Evolutionary conservation across 2,329 filamentous ascomycete species (phyloP).

Genomic region (Trichoderma pleuroti): DNA sequence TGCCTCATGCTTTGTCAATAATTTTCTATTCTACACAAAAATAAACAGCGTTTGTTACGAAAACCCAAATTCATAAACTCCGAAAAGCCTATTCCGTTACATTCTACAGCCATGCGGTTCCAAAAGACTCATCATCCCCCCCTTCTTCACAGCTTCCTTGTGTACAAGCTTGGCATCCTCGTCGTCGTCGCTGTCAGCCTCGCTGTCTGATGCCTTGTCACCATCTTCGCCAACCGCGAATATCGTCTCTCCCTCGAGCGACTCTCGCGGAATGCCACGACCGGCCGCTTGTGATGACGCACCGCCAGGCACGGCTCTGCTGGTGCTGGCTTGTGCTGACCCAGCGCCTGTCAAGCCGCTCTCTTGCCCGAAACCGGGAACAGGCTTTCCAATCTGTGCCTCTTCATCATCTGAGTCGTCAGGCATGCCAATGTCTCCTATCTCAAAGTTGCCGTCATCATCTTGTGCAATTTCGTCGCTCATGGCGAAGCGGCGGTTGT

Average conservation of each 20-base stretch:
- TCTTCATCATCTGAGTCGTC: constrained; percentile 60
- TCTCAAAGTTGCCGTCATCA: constrained; percentile 91
- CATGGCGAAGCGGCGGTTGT: constrained; percentile 97
- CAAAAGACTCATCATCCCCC: neutral
- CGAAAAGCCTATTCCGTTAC: constrained; percentile 1
- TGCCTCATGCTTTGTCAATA: neutral
- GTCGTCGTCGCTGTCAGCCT: constrained; percentile 47
- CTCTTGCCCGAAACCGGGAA: constrained; percentile 24
- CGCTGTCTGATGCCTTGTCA: constrained; percentile 71
- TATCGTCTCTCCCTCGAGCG: constrained; percentile 83
- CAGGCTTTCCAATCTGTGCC: constrained; percentile 43
- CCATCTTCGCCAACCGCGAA: constrained; percentile 87
- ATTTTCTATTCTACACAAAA: constrained; percentile 7
- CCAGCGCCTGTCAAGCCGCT: constrained; percentile 27
- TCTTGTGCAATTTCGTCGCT: constrained; percentile 98
- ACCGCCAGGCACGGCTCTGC: constrained; percentile 11
- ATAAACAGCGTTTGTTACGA: constrained; percentile 2
- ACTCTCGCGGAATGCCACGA: constrained; percentile 48
- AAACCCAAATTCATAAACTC: constrained; percentile 17
- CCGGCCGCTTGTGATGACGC: constrained; percentile 24
- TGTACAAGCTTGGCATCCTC: constrained; percentile 46
- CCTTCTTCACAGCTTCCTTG: constrained; percentile 36
- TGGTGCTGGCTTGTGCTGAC: constrained; percentile 24
- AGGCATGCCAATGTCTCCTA: constrained; percentile 80
- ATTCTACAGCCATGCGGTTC: constrained; percentile 9